phyloP scores from a whole-genome alignment of 352 stramenopile species.

The Globisporangium apiculatum region DNA sequence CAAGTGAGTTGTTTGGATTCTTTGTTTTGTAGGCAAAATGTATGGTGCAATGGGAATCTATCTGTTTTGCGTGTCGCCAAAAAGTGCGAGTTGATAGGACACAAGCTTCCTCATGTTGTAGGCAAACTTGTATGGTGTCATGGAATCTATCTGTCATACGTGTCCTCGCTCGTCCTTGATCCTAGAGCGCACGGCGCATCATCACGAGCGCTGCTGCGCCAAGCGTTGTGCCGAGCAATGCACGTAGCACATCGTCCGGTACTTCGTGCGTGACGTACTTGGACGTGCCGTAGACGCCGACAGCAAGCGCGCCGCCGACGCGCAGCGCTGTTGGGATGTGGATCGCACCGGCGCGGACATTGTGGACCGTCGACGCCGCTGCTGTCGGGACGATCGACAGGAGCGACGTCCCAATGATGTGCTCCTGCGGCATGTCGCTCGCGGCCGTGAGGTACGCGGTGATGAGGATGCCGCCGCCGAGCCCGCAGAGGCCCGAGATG shows the following conservation, averaged over 20 bases:
- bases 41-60: constrained; percentile 13
- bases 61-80: not conserved
- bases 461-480: constrained; percentile 82
- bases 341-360: constrained; percentile 70
- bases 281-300: constrained; percentile 68
- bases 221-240: constrained; percentile 65
- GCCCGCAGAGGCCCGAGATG: constrained; percentile 76
- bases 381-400: constrained; percentile 77
- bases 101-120: not conserved
- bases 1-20: constrained; percentile 27
- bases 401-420: constrained; percentile 81
- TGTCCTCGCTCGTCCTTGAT: not conserved
- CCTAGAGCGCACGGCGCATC: constrained; percentile 66
- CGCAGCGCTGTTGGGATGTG: constrained; percentile 64
- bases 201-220: constrained; percentile 67
- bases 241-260: constrained; percentile 64
- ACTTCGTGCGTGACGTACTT: constrained; percentile 81
- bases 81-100: no score
- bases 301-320: constrained; percentile 55
- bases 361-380: constrained; percentile 74
- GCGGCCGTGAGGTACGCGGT: constrained; percentile 79
- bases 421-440: constrained; percentile 80
- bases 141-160: not conserved
- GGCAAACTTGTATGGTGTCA: constrained; percentile 11
- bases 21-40: not conserved